A percentile compares a stretch with the other conserved stretches of the same genome.
Conservation (phyloP, 345 rosid species). For the Brassica cretica region DNA sequence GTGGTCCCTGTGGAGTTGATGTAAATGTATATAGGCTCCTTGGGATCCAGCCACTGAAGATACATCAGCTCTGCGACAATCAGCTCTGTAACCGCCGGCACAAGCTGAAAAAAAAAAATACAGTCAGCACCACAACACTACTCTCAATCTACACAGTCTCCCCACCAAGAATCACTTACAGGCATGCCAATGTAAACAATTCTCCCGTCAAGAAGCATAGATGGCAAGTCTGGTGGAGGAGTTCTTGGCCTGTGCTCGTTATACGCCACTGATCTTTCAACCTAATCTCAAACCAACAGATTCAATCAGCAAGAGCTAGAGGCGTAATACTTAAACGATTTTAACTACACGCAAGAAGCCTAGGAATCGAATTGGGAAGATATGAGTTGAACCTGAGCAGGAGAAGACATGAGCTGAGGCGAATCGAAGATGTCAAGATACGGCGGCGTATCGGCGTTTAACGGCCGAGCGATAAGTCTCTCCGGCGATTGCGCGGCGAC, state of each 20-base stretch:
- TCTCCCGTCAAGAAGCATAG: slow-evolving; percentile 74
- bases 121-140: slow-evolving; percentile 8
- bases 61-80: slow-evolving; percentile 76
- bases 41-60: slow-evolving; percentile 77
- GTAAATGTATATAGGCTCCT: slow-evolving; percentile 70
- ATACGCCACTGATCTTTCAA: slow-evolving; percentile 66
- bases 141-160: neutral
- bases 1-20: slow-evolving; percentile 91
- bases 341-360: too few relatives aligned
- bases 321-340: too few relatives aligned
- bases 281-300: slow-evolving; percentile 42
- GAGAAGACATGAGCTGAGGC: slow-evolving; percentile 78
- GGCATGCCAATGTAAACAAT: slow-evolving; percentile 94
- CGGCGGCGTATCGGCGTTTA: slow-evolving; percentile 57
- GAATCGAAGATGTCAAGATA: slow-evolving; percentile 72
- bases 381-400: slow-evolving; percentile 55
- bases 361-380: neutral
- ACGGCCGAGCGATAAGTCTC: slow-evolving; percentile 49
- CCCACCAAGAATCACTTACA: slow-evolving; percentile 44
- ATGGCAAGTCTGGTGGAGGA: slow-evolving; percentile 83
- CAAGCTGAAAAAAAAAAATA: slow-evolving; percentile 56
- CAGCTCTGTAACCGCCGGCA: slow-evolving; percentile 84
- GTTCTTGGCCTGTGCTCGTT: slow-evolving; percentile 58
- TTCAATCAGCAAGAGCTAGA: too few relatives aligned
- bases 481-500: slow-evolving; percentile 65